Evolutionary conservation across 139 green algal genomes (phyloP).

Genomic region (Dunaliella sp.): DNA sequence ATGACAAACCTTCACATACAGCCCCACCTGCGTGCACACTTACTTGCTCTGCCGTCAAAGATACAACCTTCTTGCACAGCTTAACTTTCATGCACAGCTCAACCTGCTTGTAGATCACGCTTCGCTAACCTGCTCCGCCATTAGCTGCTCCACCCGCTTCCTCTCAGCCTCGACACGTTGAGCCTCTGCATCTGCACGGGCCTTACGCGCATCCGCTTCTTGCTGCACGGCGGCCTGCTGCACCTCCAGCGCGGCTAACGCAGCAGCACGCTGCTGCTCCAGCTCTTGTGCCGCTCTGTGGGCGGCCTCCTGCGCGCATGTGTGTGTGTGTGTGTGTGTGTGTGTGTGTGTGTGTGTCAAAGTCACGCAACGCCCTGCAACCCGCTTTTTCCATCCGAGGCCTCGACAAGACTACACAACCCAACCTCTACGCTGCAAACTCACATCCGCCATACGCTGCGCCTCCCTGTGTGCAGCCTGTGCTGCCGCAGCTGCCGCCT

Average conservation of each 20-base stretch:
- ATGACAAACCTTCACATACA: no score
- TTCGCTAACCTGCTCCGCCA: not conserved
- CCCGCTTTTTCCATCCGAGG: no score
- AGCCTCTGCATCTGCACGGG: not conserved
- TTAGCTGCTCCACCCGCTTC: not conserved
- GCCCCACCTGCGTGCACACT: no score
- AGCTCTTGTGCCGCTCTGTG: not conserved
- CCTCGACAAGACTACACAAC: no score
- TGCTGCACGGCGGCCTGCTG: not conserved
- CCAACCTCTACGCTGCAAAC: no score
- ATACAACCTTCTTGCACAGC: no score
- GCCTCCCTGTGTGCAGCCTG: not conserved
- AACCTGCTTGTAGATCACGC: no score
- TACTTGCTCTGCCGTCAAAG: no score
- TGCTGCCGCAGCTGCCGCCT: not conserved
- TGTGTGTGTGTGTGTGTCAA: no score
- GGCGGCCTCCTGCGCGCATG: not conserved
- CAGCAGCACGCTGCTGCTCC: not conserved
- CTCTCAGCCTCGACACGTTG: not conserved
- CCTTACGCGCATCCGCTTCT: not conserved
- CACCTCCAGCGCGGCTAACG: constrained; percentile 1
- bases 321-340: not conserved
- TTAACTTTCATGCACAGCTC: no score
- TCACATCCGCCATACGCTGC: not conserved
- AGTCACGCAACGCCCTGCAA: no score